Base-by-base conservation (phyloP, 371 early-diverging fungal genomes). In the Mucor circinelloides region DNA sequence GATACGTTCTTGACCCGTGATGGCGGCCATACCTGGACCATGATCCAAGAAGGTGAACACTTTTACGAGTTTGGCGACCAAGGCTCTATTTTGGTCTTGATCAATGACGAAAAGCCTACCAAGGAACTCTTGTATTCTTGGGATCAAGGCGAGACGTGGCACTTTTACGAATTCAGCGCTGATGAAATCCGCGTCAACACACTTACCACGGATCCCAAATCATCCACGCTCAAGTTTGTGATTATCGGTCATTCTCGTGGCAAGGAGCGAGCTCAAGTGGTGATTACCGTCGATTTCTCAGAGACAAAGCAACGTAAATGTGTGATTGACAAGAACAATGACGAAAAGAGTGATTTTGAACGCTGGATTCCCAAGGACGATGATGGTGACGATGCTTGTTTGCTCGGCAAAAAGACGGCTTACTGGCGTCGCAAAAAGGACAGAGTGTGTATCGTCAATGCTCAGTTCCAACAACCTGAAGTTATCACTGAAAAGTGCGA, bases 1-100 rank as follows among this genome's bases (percentile, higher is more conserved):
- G 83, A 92, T 62, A 94, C 95, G 0, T 97, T 81, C 70, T 48
- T 95, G 59, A 92, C 94, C 34, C 87, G 92, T 21, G 93, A 95
- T 68, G 95, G 86, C n/a, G 95, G 95, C 19, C 82, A 83, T 25
- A 87, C 78, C 12, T 95, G 95, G 95, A 55, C 56, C 9, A 78
- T 86, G 68, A 82, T 93, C 13, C 83, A 83, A 54, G 75, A 80
- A 13, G 84, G 84, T 2, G 85, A 81, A 44, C 80, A 82, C 60
- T 71, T 88, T 25, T 91, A 92, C 67, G 94, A 90, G 64, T 92
- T 94, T 81, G 95, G 93, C 40, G 94, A 95, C 63, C 90, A 92
- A 64, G 95, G 95, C 17, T 87, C 87, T 0, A 65, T 95, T 10
- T 64, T 94, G 10, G 86, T 90, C 17, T 58, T 93, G 6, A 80